A percentile compares a stretch with the other conserved stretches of the same genome.
phyloP scores from a whole-genome alignment of 768 basidiomycete species.

The Phaeolepiota aurea region DNA sequence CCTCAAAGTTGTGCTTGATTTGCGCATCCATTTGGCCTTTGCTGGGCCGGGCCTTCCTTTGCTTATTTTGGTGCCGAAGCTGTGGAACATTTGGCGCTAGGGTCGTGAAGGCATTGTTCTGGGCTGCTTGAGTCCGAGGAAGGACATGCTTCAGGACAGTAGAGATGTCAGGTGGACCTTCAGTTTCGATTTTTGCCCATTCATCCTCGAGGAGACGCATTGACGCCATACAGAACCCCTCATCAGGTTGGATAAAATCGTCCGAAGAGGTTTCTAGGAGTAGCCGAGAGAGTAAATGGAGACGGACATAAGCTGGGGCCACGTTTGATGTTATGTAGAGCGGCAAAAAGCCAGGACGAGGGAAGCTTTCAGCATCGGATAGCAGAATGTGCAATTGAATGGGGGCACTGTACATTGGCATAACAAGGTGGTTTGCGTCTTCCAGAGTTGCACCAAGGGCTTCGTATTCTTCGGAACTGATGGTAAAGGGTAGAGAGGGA shows the following conservation, averaged over 20 bases:
- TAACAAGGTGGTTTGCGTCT: constrained; percentile 38
- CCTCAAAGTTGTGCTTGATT: constrained; percentile 47
- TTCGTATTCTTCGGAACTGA: constrained; percentile 37
- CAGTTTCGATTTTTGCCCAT: constrained; percentile 57
- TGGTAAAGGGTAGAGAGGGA: constrained; percentile 17
- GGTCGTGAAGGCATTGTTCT: no score
- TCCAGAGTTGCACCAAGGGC: constrained; percentile 48
- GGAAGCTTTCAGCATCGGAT: constrained; percentile 32
- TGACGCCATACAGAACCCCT: constrained; percentile 64
- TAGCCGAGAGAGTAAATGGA: constrained; percentile 68
- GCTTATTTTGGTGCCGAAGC: no score
- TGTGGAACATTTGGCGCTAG: no score
- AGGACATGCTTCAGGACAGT: constrained; percentile 57
- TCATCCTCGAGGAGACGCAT: constrained; percentile 65
- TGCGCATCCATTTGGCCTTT: constrained; percentile 39
- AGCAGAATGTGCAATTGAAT: constrained; percentile 62
- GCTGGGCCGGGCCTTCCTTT: no score
- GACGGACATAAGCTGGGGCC: constrained; percentile 72
- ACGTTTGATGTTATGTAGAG: constrained; percentile 68
- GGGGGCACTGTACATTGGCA: constrained; percentile 59
- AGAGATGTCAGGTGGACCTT: constrained; percentile 72
- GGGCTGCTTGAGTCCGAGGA: no score
- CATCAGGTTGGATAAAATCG: constrained; percentile 53
- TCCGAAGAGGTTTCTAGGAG: constrained; percentile 45
- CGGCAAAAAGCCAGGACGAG: constrained; percentile 44